phyloP scores from a whole-genome alignment of 495 filamentous ascomycete species.

The Daldinia decipiens region DNA sequence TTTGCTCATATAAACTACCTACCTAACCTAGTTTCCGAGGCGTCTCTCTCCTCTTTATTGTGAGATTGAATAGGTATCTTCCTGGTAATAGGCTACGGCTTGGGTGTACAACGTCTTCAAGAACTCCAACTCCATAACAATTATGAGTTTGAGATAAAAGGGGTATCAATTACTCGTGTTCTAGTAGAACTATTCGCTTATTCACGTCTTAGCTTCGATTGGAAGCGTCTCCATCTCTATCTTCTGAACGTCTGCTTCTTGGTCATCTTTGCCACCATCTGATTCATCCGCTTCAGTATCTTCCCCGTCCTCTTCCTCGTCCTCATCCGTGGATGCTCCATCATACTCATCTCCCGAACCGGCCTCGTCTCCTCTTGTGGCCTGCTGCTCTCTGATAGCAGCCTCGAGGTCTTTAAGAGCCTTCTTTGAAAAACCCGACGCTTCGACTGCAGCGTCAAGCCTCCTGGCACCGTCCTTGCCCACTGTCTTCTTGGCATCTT shows the following conservation, averaged over 20 bases:
- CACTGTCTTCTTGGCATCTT: slow-evolving; percentile 80
- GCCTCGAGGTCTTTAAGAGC: slow-evolving; percentile 91
- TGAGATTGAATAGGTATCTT: background rate
- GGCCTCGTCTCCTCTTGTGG: slow-evolving; percentile 49
- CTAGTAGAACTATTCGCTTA: slow-evolving; percentile 1
- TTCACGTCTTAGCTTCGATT: slow-evolving; percentile 35
- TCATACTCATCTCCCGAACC: slow-evolving; percentile 56
- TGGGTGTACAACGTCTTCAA: background rate
- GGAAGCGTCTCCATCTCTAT: slow-evolving; percentile 32
- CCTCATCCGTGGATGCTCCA: slow-evolving; percentile 45
- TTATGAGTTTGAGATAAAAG: slow-evolving; percentile 6
- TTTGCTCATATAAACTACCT: slow-evolving; percentile 13
- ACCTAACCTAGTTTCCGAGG: background rate
- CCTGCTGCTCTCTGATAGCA: slow-evolving; percentile 77
- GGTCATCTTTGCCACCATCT: slow-evolving; percentile 11
- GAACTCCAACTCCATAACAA: background rate
- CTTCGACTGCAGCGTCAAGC: slow-evolving; percentile 88
- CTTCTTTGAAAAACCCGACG: slow-evolving; percentile 94
- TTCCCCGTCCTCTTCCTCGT: slow-evolving; percentile 41
- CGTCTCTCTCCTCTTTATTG: background rate
- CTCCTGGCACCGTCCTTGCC: slow-evolving; percentile 70
- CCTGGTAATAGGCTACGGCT: background rate
- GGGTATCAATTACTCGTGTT: slow-evolving; percentile 31
- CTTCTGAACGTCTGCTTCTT: slow-evolving; percentile 8
- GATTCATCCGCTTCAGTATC: slow-evolving; percentile 24